phyloP scores from a whole-genome alignment of 495 filamentous ascomycete genomes.

The Saxispiralis lemnorum region DNA sequence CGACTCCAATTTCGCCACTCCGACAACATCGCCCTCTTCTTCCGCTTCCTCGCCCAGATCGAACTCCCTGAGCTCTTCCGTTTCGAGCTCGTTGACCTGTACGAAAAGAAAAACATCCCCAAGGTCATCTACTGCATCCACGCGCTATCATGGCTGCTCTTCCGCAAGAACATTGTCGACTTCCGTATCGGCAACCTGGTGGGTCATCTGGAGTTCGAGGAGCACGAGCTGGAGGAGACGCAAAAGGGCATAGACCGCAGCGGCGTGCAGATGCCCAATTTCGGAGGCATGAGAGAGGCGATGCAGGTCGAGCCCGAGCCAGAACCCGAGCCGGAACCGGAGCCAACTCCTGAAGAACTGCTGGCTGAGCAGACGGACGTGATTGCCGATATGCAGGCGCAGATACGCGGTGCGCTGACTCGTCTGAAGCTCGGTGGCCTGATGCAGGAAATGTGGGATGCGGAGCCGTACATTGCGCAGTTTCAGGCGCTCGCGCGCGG shows the following conservation, averaged over 20 bases:
- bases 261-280: conserved; percentile 90
- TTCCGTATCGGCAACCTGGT: conserved; percentile 98
- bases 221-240: conserved; percentile 89
- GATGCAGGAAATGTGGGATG: conserved; percentile 86
- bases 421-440: conserved; percentile 59
- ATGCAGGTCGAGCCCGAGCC: conserved; percentile 71
- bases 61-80: conserved; percentile 93
- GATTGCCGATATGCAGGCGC: conserved; percentile 67
- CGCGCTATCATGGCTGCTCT: conserved; percentile 87
- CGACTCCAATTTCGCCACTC: conserved; percentile 89
- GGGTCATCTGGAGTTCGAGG: conserved; percentile 90
- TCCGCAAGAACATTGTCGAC: conserved; percentile 79
- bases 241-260: conserved; percentile 93
- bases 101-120: conserved; percentile 99
- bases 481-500: conserved; percentile 75
- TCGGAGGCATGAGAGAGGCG: conserved; percentile 86
- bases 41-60: conserved; percentile 80
- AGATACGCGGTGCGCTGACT: conserved; percentile 64
- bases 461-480: conserved; percentile 57
- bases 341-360: conserved; percentile 75
- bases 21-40: conserved; percentile 90
- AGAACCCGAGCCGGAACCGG: conserved; percentile 53
- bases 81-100: conserved; percentile 93
- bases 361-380: conserved; percentile 52
- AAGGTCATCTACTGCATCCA: conserved; percentile 99